Base-by-base conservation (phyloP, 441 rosid species). In the California macrophylla region DNA sequence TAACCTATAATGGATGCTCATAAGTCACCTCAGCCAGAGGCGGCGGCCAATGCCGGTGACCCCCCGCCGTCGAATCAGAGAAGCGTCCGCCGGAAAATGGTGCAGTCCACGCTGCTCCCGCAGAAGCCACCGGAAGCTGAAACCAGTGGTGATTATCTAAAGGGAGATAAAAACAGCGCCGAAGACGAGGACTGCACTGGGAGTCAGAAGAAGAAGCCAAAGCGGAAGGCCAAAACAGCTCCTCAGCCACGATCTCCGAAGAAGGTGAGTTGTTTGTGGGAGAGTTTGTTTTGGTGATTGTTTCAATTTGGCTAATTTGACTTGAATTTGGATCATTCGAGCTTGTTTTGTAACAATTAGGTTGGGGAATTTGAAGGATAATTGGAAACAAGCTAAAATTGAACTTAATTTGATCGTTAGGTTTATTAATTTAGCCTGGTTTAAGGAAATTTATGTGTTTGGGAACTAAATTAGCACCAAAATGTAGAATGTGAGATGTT, bases 51-150 rank as follows among this genome's bases (percentile, higher is more conserved):
- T 63, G 40, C 45, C 68, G 77, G 74, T 16, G 30, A 24, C 54
- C 71, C 61, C 66, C 79, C 58, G 36, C 79, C 64, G 24, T 72
- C 70, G 56, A 79, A 72, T 28, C 81, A 80, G 76, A 80, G 74
- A 72, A 78, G 62, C 66, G 78, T 70, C 50, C 86, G 87, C 47
- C 89, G 91, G 75, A 83, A 85, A 66, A 69, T 90, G 75, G 82
- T 92, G 47, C 98, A 92, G 87, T 82, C 93, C 69, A 86, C 91
- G 42, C 74, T 92, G 76, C 71, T 87, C 64, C 84, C 89, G 6
- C 85, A 73, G 45, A 89, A 77, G 72, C 71, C 82, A 1, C 84
- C 72, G 3, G 82, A 76, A 40, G 74, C 65, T 28, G 89, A 85
- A 68, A 45, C 69, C 15, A 74, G 64, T 13, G 76, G 68, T 3